Percentiles rank a stretch among this genome's conserved stretches.
Conservation (phyloP, 2,329 filamentous ascomycete species). For the Cladobotryum mycophilum region DNA sequence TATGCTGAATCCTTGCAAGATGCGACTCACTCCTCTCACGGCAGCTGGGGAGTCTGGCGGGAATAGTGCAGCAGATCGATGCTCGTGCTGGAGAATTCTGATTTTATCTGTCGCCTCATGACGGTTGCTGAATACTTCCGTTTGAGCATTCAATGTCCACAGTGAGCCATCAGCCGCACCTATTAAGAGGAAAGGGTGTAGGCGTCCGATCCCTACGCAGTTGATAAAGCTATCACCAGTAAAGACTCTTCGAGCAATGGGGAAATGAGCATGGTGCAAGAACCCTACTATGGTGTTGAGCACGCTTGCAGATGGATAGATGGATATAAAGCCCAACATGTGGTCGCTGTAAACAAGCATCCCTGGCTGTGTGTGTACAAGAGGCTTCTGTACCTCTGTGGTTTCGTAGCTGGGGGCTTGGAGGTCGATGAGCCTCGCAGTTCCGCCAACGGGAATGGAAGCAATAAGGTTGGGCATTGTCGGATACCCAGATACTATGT, state of each 20-base stretch:
- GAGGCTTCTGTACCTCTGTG: slow-evolving; percentile 46
- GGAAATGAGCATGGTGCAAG: slow-evolving; percentile 46
- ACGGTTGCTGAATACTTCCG: slow-evolving; percentile 30
- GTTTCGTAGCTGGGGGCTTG: slow-evolving; percentile 45
- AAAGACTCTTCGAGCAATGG: slow-evolving; percentile 46
- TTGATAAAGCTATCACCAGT: slow-evolving; percentile 45
- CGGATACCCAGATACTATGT: slow-evolving; percentile 50
- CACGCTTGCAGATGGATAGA: slow-evolving; percentile 47
- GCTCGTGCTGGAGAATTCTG: slow-evolving; percentile 49
- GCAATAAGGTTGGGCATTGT: slow-evolving; percentile 50
- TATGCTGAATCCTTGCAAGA: slow-evolving; percentile 45
- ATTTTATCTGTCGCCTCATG: slow-evolving; percentile 30
- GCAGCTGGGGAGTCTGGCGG: slow-evolving; percentile 21
- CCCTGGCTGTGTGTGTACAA: slow-evolving; percentile 46
- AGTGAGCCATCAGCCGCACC: slow-evolving; percentile 50
- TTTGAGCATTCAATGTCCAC: slow-evolving; percentile 38
- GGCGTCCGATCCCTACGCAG: slow-evolving; percentile 42
- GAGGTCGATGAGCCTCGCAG: slow-evolving; percentile 47
- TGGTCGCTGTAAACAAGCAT: slow-evolving; percentile 50
- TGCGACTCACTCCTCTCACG: slow-evolving; percentile 42
- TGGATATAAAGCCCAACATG: slow-evolving; percentile 47
- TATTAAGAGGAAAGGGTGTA: slow-evolving; percentile 48
- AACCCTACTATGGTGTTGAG: slow-evolving; percentile 48
- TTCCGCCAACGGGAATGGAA: slow-evolving; percentile 49
- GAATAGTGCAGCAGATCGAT: slow-evolving; percentile 31